These are phyloP conservation scores for Straminergon stramineum DNA, from an alignment of 225 moss, liverwort and hornwort species.

Conservation along the genomic window DNA sequence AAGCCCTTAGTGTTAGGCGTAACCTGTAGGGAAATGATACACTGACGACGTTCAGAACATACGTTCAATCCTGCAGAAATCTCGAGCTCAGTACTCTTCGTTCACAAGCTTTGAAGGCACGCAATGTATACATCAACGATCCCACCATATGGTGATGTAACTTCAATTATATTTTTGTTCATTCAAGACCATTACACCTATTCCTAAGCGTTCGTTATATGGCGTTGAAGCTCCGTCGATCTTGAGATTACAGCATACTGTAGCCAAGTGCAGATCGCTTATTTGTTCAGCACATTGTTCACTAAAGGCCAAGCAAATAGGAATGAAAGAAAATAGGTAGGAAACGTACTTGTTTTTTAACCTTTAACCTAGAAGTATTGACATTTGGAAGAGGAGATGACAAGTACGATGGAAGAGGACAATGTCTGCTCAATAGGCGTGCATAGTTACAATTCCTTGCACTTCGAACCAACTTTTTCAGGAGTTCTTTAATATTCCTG, in stretches of 20 bases:
- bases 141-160: neutral
- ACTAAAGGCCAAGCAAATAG: neutral
- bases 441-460: constrained; percentile 67
- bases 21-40: constrained; percentile 6
- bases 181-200: neutral
- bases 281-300: neutral
- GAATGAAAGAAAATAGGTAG: neutral
- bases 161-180: neutral
- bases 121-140: neutral
- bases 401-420: constrained; percentile 67
- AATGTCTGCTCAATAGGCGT: constrained; percentile 73
- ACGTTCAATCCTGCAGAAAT: neutral
- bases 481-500: constrained; percentile 29
- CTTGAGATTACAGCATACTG: neutral
- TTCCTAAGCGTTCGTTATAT: neutral
- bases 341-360: constrained; percentile 22
- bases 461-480: constrained; percentile 42
- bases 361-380: constrained; percentile 15
- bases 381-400: constrained; percentile 3
- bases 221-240: neutral
- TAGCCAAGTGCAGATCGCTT: neutral
- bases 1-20: neutral
- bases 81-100: neutral
- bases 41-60: constrained; percentile 4
- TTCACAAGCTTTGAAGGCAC: neutral